Base-by-base conservation (phyloP, 495 filamentous ascomycete species). In the Astrocystis sublimbata region DNA sequence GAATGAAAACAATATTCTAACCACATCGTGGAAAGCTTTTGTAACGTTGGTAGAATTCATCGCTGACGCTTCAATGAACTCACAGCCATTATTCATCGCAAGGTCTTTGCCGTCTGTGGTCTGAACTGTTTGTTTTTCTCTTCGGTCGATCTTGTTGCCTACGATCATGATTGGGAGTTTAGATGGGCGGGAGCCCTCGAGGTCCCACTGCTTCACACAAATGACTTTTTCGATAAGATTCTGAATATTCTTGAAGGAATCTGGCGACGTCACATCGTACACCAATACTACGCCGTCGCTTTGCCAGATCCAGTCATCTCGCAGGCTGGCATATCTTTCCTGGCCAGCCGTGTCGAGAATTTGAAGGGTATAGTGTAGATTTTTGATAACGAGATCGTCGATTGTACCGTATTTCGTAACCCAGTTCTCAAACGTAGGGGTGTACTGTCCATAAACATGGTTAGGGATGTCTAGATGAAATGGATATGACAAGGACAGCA, bases 271-370 rank as follows among this genome's bases (percentile, higher is more conserved):
- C 71, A 92, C 91, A 72, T 85, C 88, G 78, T 92, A 92, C 24
- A 92, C 89, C 43, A 92, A 78, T 2, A 92, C 85, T 68, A 92
- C 91, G 1, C 89, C 89, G 70, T 92, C 89, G 6, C 89, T 88
- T 65, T 91, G 88, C 33, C 88, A 77, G 63, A 92, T 91, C 88
- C 88, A 91, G 73, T 91, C 88, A 69, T 92, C 89, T 49, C 88
- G 77, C 64, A 92, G 75, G 38, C 88, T 88, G 33, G 88, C 90
- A 71, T 92, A 92, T 72, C 90, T 89, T 73, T 92, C 89, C 72
- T 92, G 89, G 6, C 89, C 89, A 51, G 89, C 88, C 12, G 89
- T 92, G 74, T 92, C 89, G 58, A 92, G 79, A 30, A 90, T 84
- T 74, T 90, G 87, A 58, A 90, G 78, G 86, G 89, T 88, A 78